Percentiles rank a stretch among this genome's conserved stretches.
These are phyloP conservation scores for Talaromyces piceae DNA, from an alignment of 2,329 filamentous ascomycete species.

Conservation along the genomic window DNA sequence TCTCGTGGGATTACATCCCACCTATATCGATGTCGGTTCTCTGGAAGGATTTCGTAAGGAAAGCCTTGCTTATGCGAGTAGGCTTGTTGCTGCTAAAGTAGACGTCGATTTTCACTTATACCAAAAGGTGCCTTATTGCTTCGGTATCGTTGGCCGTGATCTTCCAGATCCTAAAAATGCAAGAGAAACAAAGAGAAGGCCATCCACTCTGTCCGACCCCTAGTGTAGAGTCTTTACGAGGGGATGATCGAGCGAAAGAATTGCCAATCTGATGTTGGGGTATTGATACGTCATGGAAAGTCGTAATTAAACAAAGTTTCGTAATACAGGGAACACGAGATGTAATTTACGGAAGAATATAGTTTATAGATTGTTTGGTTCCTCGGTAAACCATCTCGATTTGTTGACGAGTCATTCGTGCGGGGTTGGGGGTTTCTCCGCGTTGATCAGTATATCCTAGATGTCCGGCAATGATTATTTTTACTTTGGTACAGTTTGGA, in stretches of 20 bases:
- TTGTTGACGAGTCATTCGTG: not conserved
- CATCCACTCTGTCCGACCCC: not conserved
- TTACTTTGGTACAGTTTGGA: too few relatives aligned
- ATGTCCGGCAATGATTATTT: too few relatives aligned
- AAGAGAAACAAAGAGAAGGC: conserved; percentile 1
- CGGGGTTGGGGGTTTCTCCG: not conserved
- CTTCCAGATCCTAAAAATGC: conserved; percentile 10
- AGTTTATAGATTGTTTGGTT: not conserved
- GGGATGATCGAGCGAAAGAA: not conserved
- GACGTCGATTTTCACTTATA: conserved; percentile 39
- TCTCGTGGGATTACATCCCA: conserved; percentile 2
- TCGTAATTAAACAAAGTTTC: not conserved
- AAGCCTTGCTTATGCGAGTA: conserved; percentile 3
- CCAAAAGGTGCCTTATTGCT: conserved; percentile 36
- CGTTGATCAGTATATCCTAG: not conserved
- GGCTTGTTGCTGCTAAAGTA: not conserved
- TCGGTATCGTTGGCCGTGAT: conserved; percentile 22
- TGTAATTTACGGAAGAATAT: not conserved
- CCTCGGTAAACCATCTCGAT: not conserved
- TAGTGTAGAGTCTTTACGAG: not conserved
- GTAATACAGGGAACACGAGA: too few relatives aligned
- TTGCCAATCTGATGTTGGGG: not conserved
- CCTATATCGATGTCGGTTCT: conserved; percentile 10
- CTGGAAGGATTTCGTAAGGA: conserved; percentile 7
- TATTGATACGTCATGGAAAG: not conserved